Conservation (phyloP, 352 stramenopile genomes). For the Globisporangium ultimum region DNA sequence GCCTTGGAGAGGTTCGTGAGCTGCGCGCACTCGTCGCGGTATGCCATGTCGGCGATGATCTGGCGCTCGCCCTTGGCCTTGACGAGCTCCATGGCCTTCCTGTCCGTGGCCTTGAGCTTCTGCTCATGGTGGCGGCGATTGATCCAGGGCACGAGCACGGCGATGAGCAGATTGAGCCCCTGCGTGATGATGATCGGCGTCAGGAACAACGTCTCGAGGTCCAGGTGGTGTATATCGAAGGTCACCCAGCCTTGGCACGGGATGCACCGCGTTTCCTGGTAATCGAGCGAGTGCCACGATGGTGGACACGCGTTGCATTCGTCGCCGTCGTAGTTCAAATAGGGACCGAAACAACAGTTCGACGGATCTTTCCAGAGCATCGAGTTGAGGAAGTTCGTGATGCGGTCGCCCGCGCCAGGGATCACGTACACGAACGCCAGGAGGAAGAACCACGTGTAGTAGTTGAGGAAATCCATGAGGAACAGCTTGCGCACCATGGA, state of each 20-base stretch:
- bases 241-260: constrained; percentile 75
- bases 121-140: constrained; percentile 70
- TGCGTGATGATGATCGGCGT: constrained; percentile 84
- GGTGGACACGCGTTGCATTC: constrained; percentile 56
- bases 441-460: constrained; percentile 88
- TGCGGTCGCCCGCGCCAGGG: constrained; percentile 69
- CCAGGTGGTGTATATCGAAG: constrained; percentile 79
- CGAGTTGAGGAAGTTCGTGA: constrained; percentile 78
- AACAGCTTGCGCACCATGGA: constrained; percentile 79
- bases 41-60: constrained; percentile 62
- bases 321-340: constrained; percentile 44
- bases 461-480: constrained; percentile 86
- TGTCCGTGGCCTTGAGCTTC: constrained; percentile 46
- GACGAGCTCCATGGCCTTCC: constrained; percentile 60
- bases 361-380: constrained; percentile 71
- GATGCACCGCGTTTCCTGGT: constrained; percentile 43
- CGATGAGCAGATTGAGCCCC: constrained; percentile 67
- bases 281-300: constrained; percentile 46
- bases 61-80: constrained; percentile 61
- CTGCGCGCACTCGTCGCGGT: constrained; percentile 33
- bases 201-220: constrained; percentile 77
- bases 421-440: constrained; percentile 86
- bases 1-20: constrained; percentile 65
- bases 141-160: constrained; percentile 69
- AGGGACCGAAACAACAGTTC: constrained; percentile 83